These are phyloP conservation scores for Sporobolomyces pararoseus DNA, from an alignment of 768 basidiomycete genomes.

Conservation along the genomic window DNA sequence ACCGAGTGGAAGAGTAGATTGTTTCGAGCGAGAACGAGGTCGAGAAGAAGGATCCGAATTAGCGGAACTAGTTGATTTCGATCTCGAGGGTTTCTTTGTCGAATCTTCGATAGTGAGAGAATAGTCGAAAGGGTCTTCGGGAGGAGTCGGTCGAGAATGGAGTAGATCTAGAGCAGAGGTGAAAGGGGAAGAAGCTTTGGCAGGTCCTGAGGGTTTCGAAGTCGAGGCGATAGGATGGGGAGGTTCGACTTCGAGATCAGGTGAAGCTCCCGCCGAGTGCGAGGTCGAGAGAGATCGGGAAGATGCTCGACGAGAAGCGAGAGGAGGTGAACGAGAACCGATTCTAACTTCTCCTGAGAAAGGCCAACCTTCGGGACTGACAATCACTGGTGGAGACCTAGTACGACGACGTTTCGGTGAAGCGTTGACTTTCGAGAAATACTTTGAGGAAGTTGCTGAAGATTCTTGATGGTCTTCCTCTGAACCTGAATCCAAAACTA, in stretches of 20 bases:
- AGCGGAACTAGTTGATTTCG: no score
- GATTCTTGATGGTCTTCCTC: background rate
- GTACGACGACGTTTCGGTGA: background rate
- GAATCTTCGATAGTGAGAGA: background rate
- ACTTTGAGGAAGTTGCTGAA: background rate
- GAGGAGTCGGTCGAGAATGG: background rate
- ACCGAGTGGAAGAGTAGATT: background rate
- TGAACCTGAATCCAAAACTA: slow-evolving; percentile 14
- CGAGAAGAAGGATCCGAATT: no score
- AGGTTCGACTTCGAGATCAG: background rate
- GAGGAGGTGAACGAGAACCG: slow-evolving; percentile 16
- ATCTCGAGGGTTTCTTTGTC: no score
- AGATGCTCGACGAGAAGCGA: background rate
- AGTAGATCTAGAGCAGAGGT: slow-evolving; percentile 23
- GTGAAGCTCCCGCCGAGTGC: background rate
- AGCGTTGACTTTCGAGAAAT: background rate
- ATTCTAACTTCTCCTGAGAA: slow-evolving; percentile 4
- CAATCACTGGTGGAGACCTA: background rate
- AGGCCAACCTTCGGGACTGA: slow-evolving; percentile 3
- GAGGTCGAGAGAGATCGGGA: background rate
- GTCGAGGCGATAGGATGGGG: background rate
- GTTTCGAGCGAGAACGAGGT: background rate
- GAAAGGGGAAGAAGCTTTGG: slow-evolving; percentile 11
- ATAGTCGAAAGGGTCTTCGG: background rate
- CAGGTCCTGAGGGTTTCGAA: background rate